These are phyloP conservation scores for Cladosporium sp. DNA, from an alignment of 2,329 filamentous ascomycete genomes.

Conservation along the genomic window DNA sequence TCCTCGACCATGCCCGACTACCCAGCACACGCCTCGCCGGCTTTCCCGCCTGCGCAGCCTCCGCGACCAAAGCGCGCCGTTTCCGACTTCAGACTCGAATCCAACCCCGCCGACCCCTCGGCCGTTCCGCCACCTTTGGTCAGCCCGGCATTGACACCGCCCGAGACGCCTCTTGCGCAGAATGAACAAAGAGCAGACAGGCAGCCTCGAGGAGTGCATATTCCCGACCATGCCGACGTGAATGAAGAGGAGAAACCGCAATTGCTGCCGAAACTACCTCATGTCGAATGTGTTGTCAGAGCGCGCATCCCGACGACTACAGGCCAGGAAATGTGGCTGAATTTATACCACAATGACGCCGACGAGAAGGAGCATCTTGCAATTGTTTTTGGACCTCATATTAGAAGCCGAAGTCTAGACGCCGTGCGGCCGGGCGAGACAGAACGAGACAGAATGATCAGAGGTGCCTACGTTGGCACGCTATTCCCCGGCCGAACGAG, in stretches of 20 bases:
- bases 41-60: slow-evolving; percentile 50
- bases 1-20: slow-evolving; percentile 47
- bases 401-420: slow-evolving; percentile 69
- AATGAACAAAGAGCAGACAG: slow-evolving; percentile 27
- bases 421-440: slow-evolving; percentile 71
- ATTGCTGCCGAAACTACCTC: slow-evolving; percentile 69
- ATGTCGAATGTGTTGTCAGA: slow-evolving; percentile 90
- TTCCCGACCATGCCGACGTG: slow-evolving; percentile 25
- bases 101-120: slow-evolving; percentile 20
- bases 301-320: slow-evolving; percentile 90
- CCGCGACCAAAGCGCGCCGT: slow-evolving; percentile 41
- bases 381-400: slow-evolving; percentile 88
- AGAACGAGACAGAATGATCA: slow-evolving; percentile 85
- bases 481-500: slow-evolving; percentile 79
- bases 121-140: slow-evolving; percentile 39
- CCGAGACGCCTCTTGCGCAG: slow-evolving; percentile 24
- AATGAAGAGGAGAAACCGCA: slow-evolving; percentile 49
- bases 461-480: slow-evolving; percentile 86
- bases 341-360: slow-evolving; percentile 87
- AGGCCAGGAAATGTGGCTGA: slow-evolving; percentile 94
- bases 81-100: slow-evolving; percentile 36
- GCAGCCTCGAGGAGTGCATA: slow-evolving; percentile 41
- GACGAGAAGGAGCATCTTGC: slow-evolving; percentile 96
- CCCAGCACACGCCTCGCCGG: slow-evolving; percentile 48
- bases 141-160: slow-evolving; percentile 43